phyloP scores from a whole-genome alignment of 2,329 filamentous ascomycete species.

The Talaromyces amestolkiae region DNA sequence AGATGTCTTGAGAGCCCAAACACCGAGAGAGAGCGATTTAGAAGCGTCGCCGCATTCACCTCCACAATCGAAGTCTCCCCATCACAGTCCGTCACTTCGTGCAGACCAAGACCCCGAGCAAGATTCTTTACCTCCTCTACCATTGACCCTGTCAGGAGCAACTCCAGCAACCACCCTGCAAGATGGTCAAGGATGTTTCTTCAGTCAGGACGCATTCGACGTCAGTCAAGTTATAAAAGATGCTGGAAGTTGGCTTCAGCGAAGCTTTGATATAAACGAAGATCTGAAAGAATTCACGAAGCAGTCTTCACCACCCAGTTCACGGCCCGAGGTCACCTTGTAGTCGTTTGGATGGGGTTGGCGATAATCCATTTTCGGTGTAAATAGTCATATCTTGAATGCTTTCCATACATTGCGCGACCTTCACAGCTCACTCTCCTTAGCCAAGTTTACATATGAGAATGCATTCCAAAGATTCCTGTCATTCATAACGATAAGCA shows the following conservation, averaged over 20 bases:
- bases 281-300: slow-evolving; percentile 27
- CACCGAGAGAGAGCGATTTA: slow-evolving; percentile 26
- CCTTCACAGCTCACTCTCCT: neutral
- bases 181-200: slow-evolving; percentile 34
- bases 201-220: slow-evolving; percentile 39
- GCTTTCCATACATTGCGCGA: neutral
- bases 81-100: neutral
- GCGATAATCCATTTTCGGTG: neutral
- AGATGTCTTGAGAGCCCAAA: slow-evolving; percentile 19
- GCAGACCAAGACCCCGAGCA: neutral
- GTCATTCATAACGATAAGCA: no score
- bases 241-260: slow-evolving; percentile 45
- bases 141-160: slow-evolving; percentile 35
- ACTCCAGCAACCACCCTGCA: slow-evolving; percentile 31
- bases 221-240: slow-evolving; percentile 46
- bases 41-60: slow-evolving; percentile 16
- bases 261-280: slow-evolving; percentile 44
- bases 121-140: slow-evolving; percentile 22
- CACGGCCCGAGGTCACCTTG: neutral
- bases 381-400: neutral
- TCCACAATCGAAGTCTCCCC: neutral
- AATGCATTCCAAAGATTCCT: neutral
- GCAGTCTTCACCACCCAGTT: slow-evolving; percentile 16
- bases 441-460: neutral
- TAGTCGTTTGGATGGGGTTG: neutral